Conservation (phyloP, 805 yeast species). For the Maudiozyma barnettii region DNA sequence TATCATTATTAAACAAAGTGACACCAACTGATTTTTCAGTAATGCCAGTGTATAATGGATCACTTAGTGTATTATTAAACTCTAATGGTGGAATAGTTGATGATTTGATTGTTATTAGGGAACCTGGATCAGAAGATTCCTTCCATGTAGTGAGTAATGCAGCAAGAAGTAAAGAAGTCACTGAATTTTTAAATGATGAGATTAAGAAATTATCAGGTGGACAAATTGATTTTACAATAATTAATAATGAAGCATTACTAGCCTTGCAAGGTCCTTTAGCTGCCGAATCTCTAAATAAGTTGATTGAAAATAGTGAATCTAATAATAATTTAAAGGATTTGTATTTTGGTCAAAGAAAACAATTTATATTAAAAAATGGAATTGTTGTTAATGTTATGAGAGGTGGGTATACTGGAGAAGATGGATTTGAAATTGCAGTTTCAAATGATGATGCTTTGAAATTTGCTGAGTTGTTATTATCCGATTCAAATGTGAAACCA, state of each 20-base stretch:
- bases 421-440: conserved; percentile 88
- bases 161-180: conserved; percentile 80
- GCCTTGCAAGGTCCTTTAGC: conserved; percentile 94
- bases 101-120: conserved; percentile 84
- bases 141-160: conserved; percentile 94
- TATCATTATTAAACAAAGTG: conserved; percentile 59
- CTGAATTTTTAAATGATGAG: conserved; percentile 50
- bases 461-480: conserved; percentile 54
- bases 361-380: conserved; percentile 31
- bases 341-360: conserved; percentile 58
- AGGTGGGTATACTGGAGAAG: conserved; percentile 97
- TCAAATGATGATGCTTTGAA: conserved; percentile 48
- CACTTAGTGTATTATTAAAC: conserved; percentile 66
- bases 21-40: conserved; percentile 79
- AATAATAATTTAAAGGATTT: conserved; percentile 39
- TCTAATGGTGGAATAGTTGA: conserved; percentile 84
- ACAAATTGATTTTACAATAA: conserved; percentile 34
- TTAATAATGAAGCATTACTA: conserved; percentile 59
- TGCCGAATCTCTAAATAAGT: conserved; percentile 51
- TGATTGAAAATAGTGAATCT: conserved; percentile 35
- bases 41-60: conserved; percentile 50
- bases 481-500: conserved; percentile 54
- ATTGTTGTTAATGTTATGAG: conserved; percentile 70
- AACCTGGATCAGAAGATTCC: conserved; percentile 40
- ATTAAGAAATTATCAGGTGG: conserved; percentile 27